Conservation (phyloP, 106 monocot genomes). For the Dendrobium chrysotoxum region DNA sequence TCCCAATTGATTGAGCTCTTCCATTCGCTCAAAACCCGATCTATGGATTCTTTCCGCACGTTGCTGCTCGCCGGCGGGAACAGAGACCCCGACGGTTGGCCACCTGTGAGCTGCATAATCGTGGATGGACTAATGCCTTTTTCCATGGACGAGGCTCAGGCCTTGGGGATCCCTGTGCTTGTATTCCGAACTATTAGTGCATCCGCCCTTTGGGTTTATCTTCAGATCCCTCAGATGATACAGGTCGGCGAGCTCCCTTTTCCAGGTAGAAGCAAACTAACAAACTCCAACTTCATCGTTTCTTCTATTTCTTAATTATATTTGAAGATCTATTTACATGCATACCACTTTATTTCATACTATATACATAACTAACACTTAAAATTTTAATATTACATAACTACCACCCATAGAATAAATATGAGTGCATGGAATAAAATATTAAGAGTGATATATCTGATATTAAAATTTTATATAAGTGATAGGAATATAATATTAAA, state of each 20-base stretch:
- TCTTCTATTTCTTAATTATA: no score
- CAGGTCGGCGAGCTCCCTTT: slow-evolving; percentile 33
- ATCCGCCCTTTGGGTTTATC: slow-evolving; percentile 23
- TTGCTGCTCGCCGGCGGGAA: background rate
- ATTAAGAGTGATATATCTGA: no score
- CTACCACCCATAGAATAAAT: no score
- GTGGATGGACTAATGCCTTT: slow-evolving; percentile 27
- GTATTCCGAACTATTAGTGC: slow-evolving; percentile 31
- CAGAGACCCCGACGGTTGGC: background rate
- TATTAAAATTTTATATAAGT: no score
- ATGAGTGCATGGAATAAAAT: no score
- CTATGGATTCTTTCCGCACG: slow-evolving; percentile 5
- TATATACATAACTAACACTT: no score
- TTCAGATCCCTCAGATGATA: slow-evolving; percentile 20
- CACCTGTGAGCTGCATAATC: slow-evolving; percentile 26
- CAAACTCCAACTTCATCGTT: background rate
- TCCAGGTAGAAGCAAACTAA: slow-evolving; percentile 6
- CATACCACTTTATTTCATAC: no score
- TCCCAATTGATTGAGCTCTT: slow-evolving; percentile 6
- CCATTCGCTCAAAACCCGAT: slow-evolving; percentile 14
- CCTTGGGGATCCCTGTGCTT: slow-evolving; percentile 34
- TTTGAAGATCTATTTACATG: no score
- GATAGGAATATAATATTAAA: no score
- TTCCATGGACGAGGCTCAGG: slow-evolving; percentile 25
- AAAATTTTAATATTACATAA: no score